A percentile compares a stretch with the other conserved stretches of the same genome.
Conservation (phyloP, 1,139 yeast species). For the Lodderomyces metapsilosis region DNA sequence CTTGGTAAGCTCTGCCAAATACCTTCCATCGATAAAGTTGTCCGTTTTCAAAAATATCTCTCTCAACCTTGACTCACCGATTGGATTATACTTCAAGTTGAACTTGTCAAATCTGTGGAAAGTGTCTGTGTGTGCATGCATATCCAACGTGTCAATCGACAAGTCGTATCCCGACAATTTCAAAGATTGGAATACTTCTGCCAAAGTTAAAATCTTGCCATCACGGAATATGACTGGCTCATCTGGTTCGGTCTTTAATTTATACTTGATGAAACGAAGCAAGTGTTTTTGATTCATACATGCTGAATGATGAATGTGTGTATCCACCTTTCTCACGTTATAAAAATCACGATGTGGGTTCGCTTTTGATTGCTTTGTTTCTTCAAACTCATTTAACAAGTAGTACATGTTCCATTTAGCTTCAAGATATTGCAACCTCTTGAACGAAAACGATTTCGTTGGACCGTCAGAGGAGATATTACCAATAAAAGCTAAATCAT, state of each 20-base stretch:
- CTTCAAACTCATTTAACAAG: slow-evolving; percentile 87
- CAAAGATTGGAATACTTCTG: slow-evolving; percentile 85
- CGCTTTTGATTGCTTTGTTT: slow-evolving; percentile 71
- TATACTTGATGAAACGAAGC: slow-evolving; percentile 89
- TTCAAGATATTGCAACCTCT: slow-evolving; percentile 88
- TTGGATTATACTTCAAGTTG: slow-evolving; percentile 94
- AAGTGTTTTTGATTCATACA: slow-evolving; percentile 98
- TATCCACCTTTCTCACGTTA: slow-evolving; percentile 96
- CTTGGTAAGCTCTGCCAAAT: slow-evolving; percentile 87
- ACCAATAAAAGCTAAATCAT: slow-evolving; percentile 72
- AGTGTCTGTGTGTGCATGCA: slow-evolving; percentile 98
- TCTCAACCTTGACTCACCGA: slow-evolving; percentile 95
- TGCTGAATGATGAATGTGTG: slow-evolving; percentile 98
- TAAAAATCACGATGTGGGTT: slow-evolving; percentile 96
- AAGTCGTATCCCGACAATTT: slow-evolving; percentile 91
- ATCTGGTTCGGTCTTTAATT: slow-evolving; percentile 60
- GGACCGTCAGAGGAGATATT: slow-evolving; percentile 90
- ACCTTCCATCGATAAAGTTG: slow-evolving; percentile 83
- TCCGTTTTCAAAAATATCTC: slow-evolving; percentile 96
- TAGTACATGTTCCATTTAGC: slow-evolving; percentile 95
- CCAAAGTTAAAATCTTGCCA: slow-evolving; percentile 81
- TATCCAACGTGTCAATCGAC: slow-evolving; percentile 93
- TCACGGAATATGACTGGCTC: slow-evolving; percentile 94
- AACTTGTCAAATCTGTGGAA: slow-evolving; percentile 98
- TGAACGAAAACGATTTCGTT: slow-evolving; percentile 93